phyloP scores from a whole-genome alignment of 2,329 filamentous ascomycete species.

The Pseudocercospora ulei region DNA sequence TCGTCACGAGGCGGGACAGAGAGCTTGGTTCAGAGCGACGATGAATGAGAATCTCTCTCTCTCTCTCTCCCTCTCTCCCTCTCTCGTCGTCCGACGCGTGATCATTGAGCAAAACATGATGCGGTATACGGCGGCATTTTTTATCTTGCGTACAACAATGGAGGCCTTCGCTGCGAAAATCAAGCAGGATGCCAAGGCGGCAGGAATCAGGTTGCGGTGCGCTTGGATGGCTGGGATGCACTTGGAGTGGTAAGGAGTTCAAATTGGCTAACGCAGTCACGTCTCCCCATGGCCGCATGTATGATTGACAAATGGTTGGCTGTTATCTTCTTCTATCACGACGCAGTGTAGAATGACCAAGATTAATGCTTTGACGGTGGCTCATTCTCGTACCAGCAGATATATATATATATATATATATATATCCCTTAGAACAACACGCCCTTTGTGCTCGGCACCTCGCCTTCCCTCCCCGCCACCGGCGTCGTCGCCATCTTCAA shows the following conservation, averaged over 20 bases:
- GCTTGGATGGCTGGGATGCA: constrained; percentile 7
- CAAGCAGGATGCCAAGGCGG: constrained; percentile 5
- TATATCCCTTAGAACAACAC: constrained; percentile 56
- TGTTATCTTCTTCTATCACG: constrained; percentile 4
- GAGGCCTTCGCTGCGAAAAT: constrained; percentile 1
- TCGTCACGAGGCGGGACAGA: constrained; percentile 36
- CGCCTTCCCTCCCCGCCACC: constrained; percentile 72
- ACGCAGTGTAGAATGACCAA: constrained; percentile 4
- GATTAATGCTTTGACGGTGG: no score
- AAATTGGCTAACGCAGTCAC: constrained; percentile 1
- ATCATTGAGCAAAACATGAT: no score
- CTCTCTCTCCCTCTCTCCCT: no score
- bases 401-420: no score
- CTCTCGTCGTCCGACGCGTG: no score
- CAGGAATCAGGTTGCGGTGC: constrained; percentile 9
- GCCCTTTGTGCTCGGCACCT: constrained; percentile 93
- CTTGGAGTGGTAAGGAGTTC: constrained; percentile 1
- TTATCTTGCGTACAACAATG: background rate
- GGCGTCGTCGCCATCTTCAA: constrained; percentile 64
- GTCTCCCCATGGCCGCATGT: background rate
- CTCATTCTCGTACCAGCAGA: no score
- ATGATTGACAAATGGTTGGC: background rate
- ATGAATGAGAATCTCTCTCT: constrained; percentile 40
- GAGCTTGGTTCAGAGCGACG: constrained; percentile 45
- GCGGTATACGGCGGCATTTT: background rate